Conservation (phyloP, 1,284 basidiomycete species). For the Cryptococcus neoformans region DNA sequence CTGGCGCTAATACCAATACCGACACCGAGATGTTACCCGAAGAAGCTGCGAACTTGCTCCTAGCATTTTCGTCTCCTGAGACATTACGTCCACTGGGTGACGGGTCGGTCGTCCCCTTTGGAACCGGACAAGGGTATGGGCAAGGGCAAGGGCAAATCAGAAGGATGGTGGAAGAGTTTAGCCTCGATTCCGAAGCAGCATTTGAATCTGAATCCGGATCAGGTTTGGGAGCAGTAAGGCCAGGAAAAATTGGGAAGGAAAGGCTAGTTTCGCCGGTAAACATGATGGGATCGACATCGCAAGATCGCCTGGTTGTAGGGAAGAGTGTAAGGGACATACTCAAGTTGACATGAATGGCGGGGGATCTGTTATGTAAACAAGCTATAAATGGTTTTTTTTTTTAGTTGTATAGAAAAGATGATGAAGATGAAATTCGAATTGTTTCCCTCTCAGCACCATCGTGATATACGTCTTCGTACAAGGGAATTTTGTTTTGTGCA, state of each 20-base stretch:
- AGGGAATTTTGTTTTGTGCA: no score
- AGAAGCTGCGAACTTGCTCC: conserved; percentile 43
- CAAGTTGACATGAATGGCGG: conserved; percentile 21
- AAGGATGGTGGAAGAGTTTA: conserved; percentile 37
- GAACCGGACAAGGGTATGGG: neutral
- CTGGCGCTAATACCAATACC: no score
- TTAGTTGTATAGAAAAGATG: no score
- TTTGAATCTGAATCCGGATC: neutral
- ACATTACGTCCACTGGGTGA: conserved; percentile 26
- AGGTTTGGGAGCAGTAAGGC: neutral
- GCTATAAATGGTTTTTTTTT: no score
- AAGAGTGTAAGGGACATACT: conserved; percentile 46
- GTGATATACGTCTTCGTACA: no score
- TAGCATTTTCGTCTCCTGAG: conserved; percentile 45
- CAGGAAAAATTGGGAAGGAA: neutral
- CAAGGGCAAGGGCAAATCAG: conserved; percentile 7
- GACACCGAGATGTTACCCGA: conserved; percentile 27
- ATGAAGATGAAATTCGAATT: no score
- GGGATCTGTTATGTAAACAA: no score
- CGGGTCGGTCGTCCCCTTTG: conserved; percentile 8
- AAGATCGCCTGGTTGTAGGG: conserved; percentile 15
- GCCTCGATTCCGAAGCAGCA: conserved; percentile 24
- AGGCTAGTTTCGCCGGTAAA: neutral
- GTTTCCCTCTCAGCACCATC: no score
- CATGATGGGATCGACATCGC: neutral